Base-by-base conservation (phyloP, 805 yeast genomes). In the Jamesozyma lodderae region DNA sequence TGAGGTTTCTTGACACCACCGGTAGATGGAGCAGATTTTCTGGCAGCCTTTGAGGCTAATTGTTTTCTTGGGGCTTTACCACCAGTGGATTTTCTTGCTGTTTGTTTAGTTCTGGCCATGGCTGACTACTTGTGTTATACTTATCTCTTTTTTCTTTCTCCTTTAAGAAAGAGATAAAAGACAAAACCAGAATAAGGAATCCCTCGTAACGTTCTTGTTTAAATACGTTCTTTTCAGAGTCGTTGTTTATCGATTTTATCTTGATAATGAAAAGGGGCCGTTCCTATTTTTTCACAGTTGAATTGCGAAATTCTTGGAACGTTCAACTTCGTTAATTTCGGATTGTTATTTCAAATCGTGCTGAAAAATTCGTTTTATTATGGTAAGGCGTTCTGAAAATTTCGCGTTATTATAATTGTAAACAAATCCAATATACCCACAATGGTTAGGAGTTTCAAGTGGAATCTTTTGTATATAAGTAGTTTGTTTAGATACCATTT, bases 21-120 rank as follows among this genome's bases (percentile, higher is more conserved):
- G 46, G 87, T 74, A 39, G 85, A 73, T 77, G 94, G 94, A 37
- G 94, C 94, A 29, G 92, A 82, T 63, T 82, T 82, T 81, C 94
- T 82, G 49, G 94, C 94, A 57, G 92, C 94, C 72, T 82, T 82
- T 44, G 94, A 82, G 48, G 94, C 94, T 59, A 82, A 72, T 68
- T 82, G 94, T 69, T 82, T 83, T 82, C 94, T 82, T 78, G 94
- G 94, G 36, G 94, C 94, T 68, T 83, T 83, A 78, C 94, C 94
- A 79, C 94, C 94, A 56, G 94, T 83, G 50, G 92, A 82, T 68
- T 83, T 83, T 83, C 94, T 83, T 59, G 94, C 92, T 51, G 94
- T 83, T 77, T 83, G 94, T 67, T 83, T 83, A 48, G 94, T 83
- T 82, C 92, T 83, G 60, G 94, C 94, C 94, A 83, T 83, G 17